These are phyloP conservation scores for Scorias spongiosa DNA, from an alignment of 2,329 filamentous ascomycete species.

Conservation along the genomic window DNA sequence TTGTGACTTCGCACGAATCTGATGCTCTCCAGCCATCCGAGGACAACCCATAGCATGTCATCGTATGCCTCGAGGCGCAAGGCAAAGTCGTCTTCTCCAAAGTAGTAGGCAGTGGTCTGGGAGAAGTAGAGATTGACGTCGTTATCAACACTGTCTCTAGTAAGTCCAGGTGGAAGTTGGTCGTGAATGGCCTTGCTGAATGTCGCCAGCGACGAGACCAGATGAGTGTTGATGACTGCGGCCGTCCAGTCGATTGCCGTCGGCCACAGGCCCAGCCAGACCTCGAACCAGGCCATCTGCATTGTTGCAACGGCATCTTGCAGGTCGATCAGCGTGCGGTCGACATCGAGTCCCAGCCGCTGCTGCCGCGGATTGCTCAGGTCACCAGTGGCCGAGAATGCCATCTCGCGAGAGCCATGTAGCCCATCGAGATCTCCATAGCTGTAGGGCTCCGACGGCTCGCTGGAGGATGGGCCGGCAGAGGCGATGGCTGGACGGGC, in stretches of 20 bases:
- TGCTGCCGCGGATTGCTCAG: too few species aligned
- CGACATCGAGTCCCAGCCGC: background rate
- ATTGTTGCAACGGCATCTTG: conserved; percentile 52
- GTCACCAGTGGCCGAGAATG: too few species aligned
- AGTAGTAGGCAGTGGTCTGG: conserved; percentile 65
- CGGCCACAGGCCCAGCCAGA: conserved; percentile 71
- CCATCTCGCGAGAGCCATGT: too few species aligned
- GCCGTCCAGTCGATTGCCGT: conserved; percentile 84
- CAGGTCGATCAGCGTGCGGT: conserved; percentile 17
- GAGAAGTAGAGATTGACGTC: conserved; percentile 71
- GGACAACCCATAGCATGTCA: conserved; percentile 88
- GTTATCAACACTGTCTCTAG: conserved; percentile 45
- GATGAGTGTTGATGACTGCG: conserved; percentile 66
- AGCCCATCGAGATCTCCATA: too few species aligned
- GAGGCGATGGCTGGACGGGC: too few species aligned
- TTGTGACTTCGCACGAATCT: conserved; percentile 62
- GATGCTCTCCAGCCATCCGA: conserved; percentile 75
- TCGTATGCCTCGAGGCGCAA: conserved; percentile 72
- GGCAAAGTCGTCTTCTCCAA: conserved; percentile 64
- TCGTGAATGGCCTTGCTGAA: conserved; percentile 6
- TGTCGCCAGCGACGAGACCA: conserved; percentile 44
- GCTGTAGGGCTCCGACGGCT: too few species aligned
- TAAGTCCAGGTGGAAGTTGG: conserved; percentile 8
- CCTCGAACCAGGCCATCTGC: conserved; percentile 61
- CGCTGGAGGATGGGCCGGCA: too few species aligned